Evolutionary conservation across 768 basidiomycete species (phyloP).

Genomic region (Lanmaoa rubissima): DNA sequence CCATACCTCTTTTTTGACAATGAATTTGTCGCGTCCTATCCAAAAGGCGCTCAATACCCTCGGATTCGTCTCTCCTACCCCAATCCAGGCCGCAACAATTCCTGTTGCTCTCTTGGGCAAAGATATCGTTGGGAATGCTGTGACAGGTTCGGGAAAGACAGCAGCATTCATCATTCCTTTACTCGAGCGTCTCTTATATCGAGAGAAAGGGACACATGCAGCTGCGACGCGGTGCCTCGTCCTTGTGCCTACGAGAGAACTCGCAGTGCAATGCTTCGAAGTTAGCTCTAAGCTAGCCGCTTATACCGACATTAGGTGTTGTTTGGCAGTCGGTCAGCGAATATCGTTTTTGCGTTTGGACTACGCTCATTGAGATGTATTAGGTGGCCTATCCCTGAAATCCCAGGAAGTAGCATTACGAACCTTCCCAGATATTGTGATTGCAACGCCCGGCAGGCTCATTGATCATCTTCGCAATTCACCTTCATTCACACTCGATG

Average conservation of each 20-base stretch:
- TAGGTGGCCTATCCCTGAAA: slow-evolving; percentile 91
- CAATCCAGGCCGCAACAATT: slow-evolving; percentile 92
- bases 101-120: slow-evolving; percentile 93
- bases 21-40: slow-evolving; percentile 95
- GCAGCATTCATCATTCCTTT: slow-evolving; percentile 96
- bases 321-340: slow-evolving; percentile 81
- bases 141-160: slow-evolving; percentile 98
- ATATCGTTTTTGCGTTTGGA: background rate
- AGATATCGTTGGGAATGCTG: slow-evolving; percentile 93
- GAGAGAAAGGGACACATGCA: slow-evolving; percentile 84
- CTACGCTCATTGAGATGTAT: slow-evolving; percentile 6
- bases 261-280: slow-evolving; percentile 94
- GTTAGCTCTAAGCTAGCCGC: slow-evolving; percentile 82
- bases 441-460: slow-evolving; percentile 95
- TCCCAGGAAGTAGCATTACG: slow-evolving; percentile 86
- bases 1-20: slow-evolving; percentile 83
- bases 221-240: slow-evolving; percentile 88
- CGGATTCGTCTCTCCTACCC: slow-evolving; percentile 82
- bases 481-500: slow-evolving; percentile 87
- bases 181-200: slow-evolving; percentile 87
- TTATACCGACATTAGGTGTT: slow-evolving; percentile 88
- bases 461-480: slow-evolving; percentile 98
- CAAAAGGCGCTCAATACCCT: slow-evolving; percentile 86
- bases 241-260: slow-evolving; percentile 91
- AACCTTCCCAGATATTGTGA: slow-evolving; percentile 86